Evolutionary conservation across 2,329 filamentous ascomycete species (phyloP).

Genomic region (Paecilomyces sp.): DNA sequence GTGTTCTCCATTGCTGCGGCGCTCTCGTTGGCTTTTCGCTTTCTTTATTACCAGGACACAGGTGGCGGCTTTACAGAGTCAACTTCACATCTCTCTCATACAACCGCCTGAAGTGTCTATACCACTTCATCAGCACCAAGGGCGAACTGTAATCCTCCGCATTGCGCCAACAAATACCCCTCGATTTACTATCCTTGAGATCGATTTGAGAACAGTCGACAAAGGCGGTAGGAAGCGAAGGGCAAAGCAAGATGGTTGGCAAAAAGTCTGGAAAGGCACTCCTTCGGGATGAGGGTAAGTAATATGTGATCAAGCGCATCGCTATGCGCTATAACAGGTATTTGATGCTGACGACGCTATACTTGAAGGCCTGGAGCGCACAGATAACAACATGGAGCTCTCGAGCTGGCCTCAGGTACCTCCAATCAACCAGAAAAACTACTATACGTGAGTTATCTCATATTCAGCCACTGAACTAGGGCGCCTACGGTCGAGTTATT

Average conservation of each 20-base stretch:
- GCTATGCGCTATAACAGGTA: not conserved
- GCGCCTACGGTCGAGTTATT: not conserved
- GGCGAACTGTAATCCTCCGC: not conserved
- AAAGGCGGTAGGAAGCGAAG: not conserved
- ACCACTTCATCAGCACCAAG: not conserved
- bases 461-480: not conserved
- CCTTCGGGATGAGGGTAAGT: conserved; percentile 51
- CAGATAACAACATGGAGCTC: conserved; percentile 96
- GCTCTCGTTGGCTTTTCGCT: not conserved
- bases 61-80: not conserved
- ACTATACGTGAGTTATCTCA: conserved; percentile 69
- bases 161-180: not conserved
- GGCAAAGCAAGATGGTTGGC: conserved; percentile 48
- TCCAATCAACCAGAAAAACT: conserved; percentile 99
- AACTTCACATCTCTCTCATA: not conserved
- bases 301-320: not conserved
- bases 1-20: not conserved
- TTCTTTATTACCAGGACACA: not conserved
- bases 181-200: not conserved
- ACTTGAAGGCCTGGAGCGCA: conserved; percentile 73
- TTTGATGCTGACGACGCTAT: conserved; percentile 1
- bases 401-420: conserved; percentile 87
- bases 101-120: not conserved
- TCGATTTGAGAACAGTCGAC: not conserved
- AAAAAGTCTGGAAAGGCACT: conserved; percentile 60